phyloP scores from a whole-genome alignment of 1,284 basidiomycete genomes.

The Phellopilus nigrolimitatus region DNA sequence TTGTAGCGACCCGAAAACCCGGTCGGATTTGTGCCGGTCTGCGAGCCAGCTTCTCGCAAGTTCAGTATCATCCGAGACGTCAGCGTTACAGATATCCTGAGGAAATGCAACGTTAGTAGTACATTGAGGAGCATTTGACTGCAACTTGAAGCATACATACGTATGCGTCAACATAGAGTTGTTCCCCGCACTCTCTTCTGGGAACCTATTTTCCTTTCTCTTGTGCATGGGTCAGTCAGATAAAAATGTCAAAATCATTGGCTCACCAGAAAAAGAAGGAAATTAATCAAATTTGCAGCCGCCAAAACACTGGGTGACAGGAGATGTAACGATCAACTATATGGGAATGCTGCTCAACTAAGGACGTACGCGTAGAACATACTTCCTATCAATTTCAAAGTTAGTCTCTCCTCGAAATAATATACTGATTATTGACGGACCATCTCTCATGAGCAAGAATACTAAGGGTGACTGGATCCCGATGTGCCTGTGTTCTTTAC shows the following conservation, averaged over 20 bases:
- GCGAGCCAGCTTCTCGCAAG: slow-evolving; percentile 3
- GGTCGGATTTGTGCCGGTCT: background rate
- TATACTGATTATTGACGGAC: slow-evolving; percentile 3
- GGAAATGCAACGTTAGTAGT: background rate
- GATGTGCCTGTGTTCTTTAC: slow-evolving; percentile 1
- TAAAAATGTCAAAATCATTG: background rate
- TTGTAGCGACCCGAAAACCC: slow-evolving; percentile 6
- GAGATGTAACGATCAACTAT: no score
- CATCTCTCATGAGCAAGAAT: slow-evolving; percentile 13
- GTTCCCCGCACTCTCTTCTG: slow-evolving; percentile 17
- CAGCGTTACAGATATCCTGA: slow-evolving; percentile 12
- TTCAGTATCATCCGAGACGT: slow-evolving; percentile 17
- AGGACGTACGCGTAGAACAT: slow-evolving; percentile 14
- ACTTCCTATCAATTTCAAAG: background rate
- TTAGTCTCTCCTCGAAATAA: background rate
- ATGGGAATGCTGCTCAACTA: no score
- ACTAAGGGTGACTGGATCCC: slow-evolving; percentile 8
- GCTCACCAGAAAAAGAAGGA: slow-evolving; percentile 14
- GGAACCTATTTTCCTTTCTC: slow-evolving; percentile 4
- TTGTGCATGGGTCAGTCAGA: background rate
- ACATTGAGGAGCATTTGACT: background rate
- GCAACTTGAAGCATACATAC: slow-evolving; percentile 3
- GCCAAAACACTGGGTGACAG: slow-evolving; percentile 14
- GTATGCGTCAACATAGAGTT: slow-evolving; percentile 17
- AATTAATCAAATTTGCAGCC: slow-evolving; percentile 13